Evolutionary conservation across 768 basidiomycete genomes (phyloP).

Genomic region (Sistotremastrum suecicum): DNA sequence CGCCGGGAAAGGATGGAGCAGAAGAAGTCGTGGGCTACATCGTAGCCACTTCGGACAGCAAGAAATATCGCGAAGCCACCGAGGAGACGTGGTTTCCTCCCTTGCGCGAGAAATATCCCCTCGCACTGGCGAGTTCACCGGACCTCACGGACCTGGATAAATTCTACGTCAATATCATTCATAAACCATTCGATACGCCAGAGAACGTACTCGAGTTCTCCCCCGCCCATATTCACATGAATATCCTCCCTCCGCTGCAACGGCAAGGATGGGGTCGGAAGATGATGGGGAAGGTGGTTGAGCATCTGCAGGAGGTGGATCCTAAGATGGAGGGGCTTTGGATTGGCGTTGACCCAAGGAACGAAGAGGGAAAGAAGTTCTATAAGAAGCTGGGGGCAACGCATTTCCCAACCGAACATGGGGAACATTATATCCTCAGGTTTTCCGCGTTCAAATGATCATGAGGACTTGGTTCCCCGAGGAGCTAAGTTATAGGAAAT

Average conservation of each 20-base stretch:
- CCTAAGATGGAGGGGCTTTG: slow-evolving; percentile 38
- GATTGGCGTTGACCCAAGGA: slow-evolving; percentile 55
- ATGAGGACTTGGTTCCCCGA: too few relatives aligned
- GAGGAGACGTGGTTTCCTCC: slow-evolving; percentile 52
- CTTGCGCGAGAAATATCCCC: slow-evolving; percentile 41
- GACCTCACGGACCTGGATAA: slow-evolving; percentile 23
- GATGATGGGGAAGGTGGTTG: slow-evolving; percentile 41
- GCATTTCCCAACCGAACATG: too few relatives aligned
- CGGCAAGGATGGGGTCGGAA: slow-evolving; percentile 57
- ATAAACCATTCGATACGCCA: slow-evolving; percentile 24
- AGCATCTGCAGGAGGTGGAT: slow-evolving; percentile 34
- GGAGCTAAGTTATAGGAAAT: too few relatives aligned
- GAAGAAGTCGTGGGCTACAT: slow-evolving; percentile 55
- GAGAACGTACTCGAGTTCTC: slow-evolving; percentile 49
- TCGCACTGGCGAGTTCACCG: slow-evolving; percentile 11
- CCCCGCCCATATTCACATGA: slow-evolving; percentile 63
- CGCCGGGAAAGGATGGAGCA: slow-evolving; percentile 18
- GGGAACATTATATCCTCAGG: too few relatives aligned
- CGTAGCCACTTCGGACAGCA: slow-evolving; percentile 54
- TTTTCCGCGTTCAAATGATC: too few relatives aligned
- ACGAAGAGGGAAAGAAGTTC: slow-evolving; percentile 43
- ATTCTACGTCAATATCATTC: slow-evolving; percentile 22
- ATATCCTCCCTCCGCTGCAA: slow-evolving; percentile 55
- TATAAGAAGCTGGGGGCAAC: slow-evolving; percentile 38
- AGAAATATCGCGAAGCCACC: slow-evolving; percentile 42